Evolutionary conservation across 352 stramenopile genomes (phyloP).

Genomic region (Lagenidium sp.): DNA sequence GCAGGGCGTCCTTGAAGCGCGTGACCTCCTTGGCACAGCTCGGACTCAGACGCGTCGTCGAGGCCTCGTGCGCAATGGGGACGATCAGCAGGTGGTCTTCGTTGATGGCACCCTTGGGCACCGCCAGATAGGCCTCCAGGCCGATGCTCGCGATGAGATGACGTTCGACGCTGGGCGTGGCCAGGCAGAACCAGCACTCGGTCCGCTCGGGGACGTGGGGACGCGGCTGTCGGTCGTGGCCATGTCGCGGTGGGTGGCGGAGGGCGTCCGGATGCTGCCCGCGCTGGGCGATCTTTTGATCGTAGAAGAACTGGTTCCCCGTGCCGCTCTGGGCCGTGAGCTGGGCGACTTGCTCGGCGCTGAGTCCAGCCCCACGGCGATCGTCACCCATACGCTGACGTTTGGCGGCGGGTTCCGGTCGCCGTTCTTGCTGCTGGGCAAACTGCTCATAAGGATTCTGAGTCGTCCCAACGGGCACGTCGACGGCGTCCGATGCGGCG

Average conservation of each 20-base stretch:
- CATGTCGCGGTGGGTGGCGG: conserved; percentile 6
- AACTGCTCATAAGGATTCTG: conserved; percentile 48
- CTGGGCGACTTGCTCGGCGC: conserved; percentile 51
- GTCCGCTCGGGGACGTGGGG: conserved; percentile 38
- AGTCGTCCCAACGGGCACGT: conserved; percentile 63
- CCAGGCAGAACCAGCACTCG: conserved; percentile 82
- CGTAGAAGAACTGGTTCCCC: conserved; percentile 66
- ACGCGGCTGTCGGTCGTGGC: too few relatives aligned
- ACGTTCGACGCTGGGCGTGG: conserved; percentile 64
- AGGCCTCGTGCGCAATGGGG: conserved; percentile 64
- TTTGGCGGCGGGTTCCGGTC: conserved; percentile 32
- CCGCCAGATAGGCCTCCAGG: conserved; percentile 66
- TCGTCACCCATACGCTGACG: conserved; percentile 19
- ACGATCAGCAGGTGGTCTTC: conserved; percentile 70
- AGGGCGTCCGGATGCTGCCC: conserved; percentile 39
- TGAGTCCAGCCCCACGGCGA: conserved; percentile 20
- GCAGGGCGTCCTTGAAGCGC: conserved; percentile 51
- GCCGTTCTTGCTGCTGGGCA: conserved; percentile 1
- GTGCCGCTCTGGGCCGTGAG: conserved; percentile 35
- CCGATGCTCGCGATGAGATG: conserved; percentile 81
- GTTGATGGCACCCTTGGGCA: conserved; percentile 76
- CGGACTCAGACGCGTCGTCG: conserved; percentile 35
- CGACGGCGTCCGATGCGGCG: conserved; percentile 20
- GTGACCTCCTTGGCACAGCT: conserved; percentile 43
- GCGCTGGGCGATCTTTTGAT: conserved; percentile 44